phyloP scores from a whole-genome alignment of 2,329 filamentous ascomycete species.

The Botrytis deweyae region DNA sequence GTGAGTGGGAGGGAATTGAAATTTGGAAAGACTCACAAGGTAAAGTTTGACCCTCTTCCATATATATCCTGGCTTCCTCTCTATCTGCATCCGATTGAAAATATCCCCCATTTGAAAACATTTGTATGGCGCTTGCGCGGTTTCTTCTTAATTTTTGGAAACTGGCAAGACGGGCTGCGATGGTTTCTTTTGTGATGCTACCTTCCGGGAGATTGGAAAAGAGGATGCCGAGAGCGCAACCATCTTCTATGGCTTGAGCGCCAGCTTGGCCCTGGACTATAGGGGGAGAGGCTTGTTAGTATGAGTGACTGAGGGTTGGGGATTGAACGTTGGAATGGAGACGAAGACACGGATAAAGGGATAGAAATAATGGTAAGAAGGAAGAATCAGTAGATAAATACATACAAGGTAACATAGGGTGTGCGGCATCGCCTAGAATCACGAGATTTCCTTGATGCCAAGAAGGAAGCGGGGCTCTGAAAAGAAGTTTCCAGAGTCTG shows the following conservation, averaged over 20 bases:
- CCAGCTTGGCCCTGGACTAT: slow-evolving; percentile 59
- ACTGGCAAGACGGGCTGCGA: not conserved
- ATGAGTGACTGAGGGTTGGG: not conserved
- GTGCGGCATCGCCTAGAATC: slow-evolving; percentile 65
- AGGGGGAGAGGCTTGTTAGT: not conserved
- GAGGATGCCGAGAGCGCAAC: slow-evolving; percentile 48
- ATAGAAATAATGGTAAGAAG: not conserved
- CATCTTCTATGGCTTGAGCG: slow-evolving; percentile 66
- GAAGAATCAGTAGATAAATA: not conserved
- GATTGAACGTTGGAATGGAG: not conserved
- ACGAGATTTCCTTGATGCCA: slow-evolving; percentile 58
- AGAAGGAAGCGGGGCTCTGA: slow-evolving; percentile 40
- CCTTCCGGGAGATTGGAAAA: not conserved
- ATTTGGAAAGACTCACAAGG: slow-evolving; percentile 10
- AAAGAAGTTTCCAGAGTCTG: slow-evolving; percentile 18
- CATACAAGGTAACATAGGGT: slow-evolving; percentile 61
- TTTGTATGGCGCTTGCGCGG: slow-evolving; percentile 9
- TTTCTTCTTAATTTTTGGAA: slow-evolving; percentile 15
- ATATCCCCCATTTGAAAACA: slow-evolving; percentile 5
- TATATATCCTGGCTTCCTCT: not conserved
- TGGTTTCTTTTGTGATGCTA: not conserved
- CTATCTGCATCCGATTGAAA: not conserved
- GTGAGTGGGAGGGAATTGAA: not conserved
- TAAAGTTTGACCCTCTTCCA: not conserved
- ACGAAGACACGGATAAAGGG: no score